Evolutionary conservation across 106 monocot genomes (phyloP).

Genomic region (Dactylorhiza incarnata): DNA sequence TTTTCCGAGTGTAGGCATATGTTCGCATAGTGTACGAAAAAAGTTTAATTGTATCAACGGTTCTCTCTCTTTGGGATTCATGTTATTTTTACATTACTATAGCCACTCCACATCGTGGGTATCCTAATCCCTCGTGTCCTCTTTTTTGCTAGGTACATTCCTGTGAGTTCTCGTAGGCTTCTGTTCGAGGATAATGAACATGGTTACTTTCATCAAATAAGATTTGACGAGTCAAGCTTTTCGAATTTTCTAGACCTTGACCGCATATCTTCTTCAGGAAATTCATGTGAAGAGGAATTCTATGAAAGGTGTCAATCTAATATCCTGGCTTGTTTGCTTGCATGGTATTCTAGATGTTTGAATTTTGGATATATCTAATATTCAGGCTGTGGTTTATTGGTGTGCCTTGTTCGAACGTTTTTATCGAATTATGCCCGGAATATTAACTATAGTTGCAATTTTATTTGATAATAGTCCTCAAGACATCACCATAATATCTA

Average conservation of each 20-base stretch:
- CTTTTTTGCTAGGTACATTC: slow-evolving; percentile 26
- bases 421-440: not conserved
- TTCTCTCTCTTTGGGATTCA: not conserved
- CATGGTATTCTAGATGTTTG: not conserved
- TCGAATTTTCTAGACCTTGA: slow-evolving; percentile 95
- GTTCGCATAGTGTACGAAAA: not conserved
- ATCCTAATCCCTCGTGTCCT: not conserved
- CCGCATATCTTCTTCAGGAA: slow-evolving; percentile 73
- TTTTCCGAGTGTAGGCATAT: not conserved
- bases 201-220: slow-evolving; percentile 29
- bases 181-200: slow-evolving; percentile 36
- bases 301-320: slow-evolving; percentile 47
- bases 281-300: slow-evolving; percentile 67
- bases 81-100: not conserved
- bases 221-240: slow-evolving; percentile 32
- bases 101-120: too few relatives aligned
- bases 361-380: not conserved
- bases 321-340: not conserved
- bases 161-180: slow-evolving; percentile 21
- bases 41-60: not conserved
- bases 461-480: not conserved
- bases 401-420: not conserved
- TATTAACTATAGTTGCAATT: not conserved
- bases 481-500: not conserved
- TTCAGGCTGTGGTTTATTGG: not conserved